Evolutionary conservation across 2,329 filamentous ascomycete genomes (phyloP).

Genomic region (Neoscytalidium dimidiatum): DNA sequence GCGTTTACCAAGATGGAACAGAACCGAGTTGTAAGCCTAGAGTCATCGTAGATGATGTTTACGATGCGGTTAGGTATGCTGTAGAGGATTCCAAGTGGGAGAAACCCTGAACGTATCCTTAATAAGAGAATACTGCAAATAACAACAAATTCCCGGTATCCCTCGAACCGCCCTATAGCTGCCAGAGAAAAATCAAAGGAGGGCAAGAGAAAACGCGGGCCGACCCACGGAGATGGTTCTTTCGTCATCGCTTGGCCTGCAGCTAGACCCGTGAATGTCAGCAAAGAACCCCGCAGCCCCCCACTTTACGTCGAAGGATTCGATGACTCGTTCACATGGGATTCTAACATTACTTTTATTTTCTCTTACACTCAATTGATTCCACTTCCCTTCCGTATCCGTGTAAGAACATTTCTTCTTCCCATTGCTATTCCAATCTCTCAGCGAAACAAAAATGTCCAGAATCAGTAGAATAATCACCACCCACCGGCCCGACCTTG

Average conservation of each 20-base stretch:
- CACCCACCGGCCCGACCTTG: conserved; percentile 28
- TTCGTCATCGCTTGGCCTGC: neutral
- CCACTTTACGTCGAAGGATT: neutral
- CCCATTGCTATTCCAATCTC: too few species aligned
- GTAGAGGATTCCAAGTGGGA: conserved; percentile 47
- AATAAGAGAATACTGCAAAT: neutral
- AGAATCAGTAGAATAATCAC: conserved; percentile 22
- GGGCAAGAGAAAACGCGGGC: neutral
- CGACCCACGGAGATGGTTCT: neutral
- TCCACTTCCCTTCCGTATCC: too few species aligned
- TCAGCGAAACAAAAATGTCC: neutral
- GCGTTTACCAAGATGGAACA: conserved; percentile 65
- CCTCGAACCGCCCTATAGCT: neutral
- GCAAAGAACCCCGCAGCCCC: neutral
- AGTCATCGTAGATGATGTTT: conserved; percentile 72
- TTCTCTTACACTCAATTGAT: neutral
- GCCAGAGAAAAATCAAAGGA: neutral
- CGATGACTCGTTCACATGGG: neutral
- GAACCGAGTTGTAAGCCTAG: conserved; percentile 63
- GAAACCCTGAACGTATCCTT: conserved; percentile 40
- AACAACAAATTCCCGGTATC: neutral
- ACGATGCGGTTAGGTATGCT: conserved; percentile 76
- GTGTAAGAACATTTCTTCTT: neutral
- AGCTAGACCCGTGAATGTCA: neutral
- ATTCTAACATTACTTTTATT: neutral